These are phyloP conservation scores for Penicillium sp. DNA, from an alignment of 2,329 filamentous ascomycete species.

Conservation along the genomic window DNA sequence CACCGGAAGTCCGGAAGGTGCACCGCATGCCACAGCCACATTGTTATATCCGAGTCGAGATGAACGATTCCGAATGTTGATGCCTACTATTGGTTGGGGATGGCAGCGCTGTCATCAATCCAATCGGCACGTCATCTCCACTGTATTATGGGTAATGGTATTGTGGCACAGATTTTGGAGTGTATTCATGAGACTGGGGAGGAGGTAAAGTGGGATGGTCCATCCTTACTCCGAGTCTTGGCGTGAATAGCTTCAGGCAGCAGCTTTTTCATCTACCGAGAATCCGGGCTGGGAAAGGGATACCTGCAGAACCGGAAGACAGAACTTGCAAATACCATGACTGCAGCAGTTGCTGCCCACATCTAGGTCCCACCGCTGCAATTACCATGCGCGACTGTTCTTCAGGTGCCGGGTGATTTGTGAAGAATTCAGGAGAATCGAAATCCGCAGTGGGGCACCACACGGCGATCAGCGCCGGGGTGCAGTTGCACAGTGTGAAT, in stretches of 20 bases:
- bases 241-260: conserved; percentile 15
- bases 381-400: neutral
- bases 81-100: conserved; percentile 3
- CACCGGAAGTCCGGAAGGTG: neutral
- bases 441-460: neutral
- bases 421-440: neutral
- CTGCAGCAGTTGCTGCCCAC: too few relatives aligned
- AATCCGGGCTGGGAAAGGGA: neutral
- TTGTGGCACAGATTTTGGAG: too few relatives aligned
- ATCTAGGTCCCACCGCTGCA: neutral
- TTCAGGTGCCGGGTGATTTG: neutral
- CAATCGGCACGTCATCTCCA: conserved; percentile 3
- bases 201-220: neutral
- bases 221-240: conserved; percentile 1
- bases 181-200: neutral
- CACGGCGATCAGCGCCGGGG: neutral
- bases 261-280: conserved; percentile 12
- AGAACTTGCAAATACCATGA: too few relatives aligned
- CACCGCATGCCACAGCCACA: neutral
- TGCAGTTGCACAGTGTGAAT: neutral
- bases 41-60: neutral
- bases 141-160: neutral
- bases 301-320: neutral
- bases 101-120: conserved; percentile 2
- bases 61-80: neutral